Evolutionary conservation across 2,329 filamentous ascomycete species (phyloP).

Genomic region (Aureobasidium uvarum): DNA sequence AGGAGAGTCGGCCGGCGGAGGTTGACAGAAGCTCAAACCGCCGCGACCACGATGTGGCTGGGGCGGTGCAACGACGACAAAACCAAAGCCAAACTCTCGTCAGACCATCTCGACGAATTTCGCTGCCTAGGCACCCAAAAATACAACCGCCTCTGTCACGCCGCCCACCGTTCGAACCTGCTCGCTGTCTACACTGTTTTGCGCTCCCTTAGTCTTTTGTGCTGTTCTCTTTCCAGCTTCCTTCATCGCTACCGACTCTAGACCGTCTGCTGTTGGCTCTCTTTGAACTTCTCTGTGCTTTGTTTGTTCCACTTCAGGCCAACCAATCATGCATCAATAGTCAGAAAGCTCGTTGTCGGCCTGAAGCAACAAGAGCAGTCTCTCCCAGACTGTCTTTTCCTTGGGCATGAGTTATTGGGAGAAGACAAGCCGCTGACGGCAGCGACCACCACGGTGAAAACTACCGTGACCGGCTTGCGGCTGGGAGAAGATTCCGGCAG

Average conservation of each 20-base stretch:
- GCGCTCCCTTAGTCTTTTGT: neutral
- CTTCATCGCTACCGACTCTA: neutral
- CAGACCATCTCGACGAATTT: conserved; percentile 2
- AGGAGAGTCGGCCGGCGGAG: conserved; percentile 6
- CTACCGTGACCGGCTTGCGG: neutral
- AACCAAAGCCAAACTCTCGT: neutral
- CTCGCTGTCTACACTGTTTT: neutral
- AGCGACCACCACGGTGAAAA: neutral
- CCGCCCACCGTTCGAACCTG: neutral
- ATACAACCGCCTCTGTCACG: neutral
- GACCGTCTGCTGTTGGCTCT: neutral
- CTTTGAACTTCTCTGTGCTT: neutral
- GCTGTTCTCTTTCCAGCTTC: neutral
- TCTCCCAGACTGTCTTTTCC: neutral
- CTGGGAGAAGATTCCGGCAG: neutral
- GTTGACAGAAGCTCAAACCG: conserved; percentile 19
- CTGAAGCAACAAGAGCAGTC: neutral
- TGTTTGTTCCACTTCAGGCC: neutral
- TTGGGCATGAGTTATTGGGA: neutral
- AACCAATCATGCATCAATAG: neutral
- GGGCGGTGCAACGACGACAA: conserved; percentile 15
- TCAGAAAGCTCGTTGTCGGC: neutral
- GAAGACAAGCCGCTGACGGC: neutral
- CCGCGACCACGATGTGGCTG: conserved; percentile 15
- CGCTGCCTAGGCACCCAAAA: conserved; percentile 2